A percentile compares a stretch with the other conserved stretches of the same genome.
Evolutionary conservation across 1,284 basidiomycete genomes (phyloP).

Genomic region (Filobasidium uniguttulatum): DNA sequence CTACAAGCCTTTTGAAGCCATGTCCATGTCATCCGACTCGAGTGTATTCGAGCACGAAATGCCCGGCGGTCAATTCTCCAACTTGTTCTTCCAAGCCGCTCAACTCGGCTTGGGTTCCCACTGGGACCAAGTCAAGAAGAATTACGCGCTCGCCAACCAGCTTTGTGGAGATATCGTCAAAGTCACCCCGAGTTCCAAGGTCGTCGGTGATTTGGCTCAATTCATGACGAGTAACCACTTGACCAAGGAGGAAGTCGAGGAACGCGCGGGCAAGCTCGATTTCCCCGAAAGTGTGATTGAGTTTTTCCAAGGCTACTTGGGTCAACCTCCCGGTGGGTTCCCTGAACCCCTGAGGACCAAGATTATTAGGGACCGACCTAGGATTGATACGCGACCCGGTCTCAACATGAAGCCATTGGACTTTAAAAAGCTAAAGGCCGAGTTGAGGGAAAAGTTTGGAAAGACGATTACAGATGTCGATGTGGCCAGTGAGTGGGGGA

Average conservation of each 20-base stretch:
- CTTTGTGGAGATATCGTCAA: constrained; percentile 98
- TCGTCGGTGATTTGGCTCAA: constrained; percentile 97
- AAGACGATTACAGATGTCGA: constrained; percentile 85
- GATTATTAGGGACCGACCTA: constrained; percentile 84
- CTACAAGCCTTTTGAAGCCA: constrained; percentile 64
- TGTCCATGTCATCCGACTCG: constrained; percentile 45
- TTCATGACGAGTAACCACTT: constrained; percentile 97
- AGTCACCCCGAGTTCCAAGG: constrained; percentile 71
- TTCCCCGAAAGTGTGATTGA: constrained; percentile 80
- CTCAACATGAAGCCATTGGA: constrained; percentile 73
- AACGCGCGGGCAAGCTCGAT: constrained; percentile 77
- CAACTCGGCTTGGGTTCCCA: constrained; percentile 95
- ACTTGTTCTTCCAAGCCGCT: constrained; percentile 88
- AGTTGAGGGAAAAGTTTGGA: constrained; percentile 85
- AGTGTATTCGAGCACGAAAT: constrained; percentile 99
- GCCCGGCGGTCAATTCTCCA: constrained; percentile 79
- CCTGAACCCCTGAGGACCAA: constrained; percentile 85
- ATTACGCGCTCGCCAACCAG: constrained; percentile 93
- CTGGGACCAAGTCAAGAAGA: constrained; percentile 97
- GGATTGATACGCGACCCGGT: constrained; percentile 88
- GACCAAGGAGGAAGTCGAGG: constrained; percentile 70
- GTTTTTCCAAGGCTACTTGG: constrained; percentile 96
- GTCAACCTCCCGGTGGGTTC: constrained; percentile 94
- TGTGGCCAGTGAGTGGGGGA: constrained; percentile 92
- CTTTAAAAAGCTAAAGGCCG: constrained; percentile 90